Base-by-base conservation (phyloP, 2,329 filamentous ascomycete genomes). In the Chrysoporthe cubensis region DNA sequence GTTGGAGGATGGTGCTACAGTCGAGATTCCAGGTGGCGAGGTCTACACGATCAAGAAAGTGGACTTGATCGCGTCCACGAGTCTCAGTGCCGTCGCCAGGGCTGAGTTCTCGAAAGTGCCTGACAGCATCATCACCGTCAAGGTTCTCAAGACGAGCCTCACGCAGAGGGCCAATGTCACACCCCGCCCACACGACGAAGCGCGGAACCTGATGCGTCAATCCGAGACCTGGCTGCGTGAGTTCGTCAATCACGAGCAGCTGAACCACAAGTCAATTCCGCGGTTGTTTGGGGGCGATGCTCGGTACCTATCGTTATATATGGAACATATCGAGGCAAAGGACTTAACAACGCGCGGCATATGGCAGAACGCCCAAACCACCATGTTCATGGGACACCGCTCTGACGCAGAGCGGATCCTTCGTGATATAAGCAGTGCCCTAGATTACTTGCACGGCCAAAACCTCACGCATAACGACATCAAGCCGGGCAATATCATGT, bases 401-500 rank as follows among this genome's bases (percentile, higher is more conserved):
- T 74, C 76, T 5, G 86, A 88, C 67, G 85, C 84, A 7, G 62
- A 79, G 64, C 82, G 83, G 21, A 88, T 88, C 61, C 73, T 88
- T 42, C 80, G 79, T 40, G 85, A 88, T 73, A 86, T 87, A 63
- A 77, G 83, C 26, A 79, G 81, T 69, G 87, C 85, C 2, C 77
- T 89, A 56, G 78, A 83, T 74, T 88, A 88, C 74, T 80, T 89
- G 44, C 87, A 89, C 75, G 78, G 78, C 61, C 81, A 82, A 66
- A 79, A 80, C 65, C 78, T 85, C 32, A 83, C 87, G 14, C 87
- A 89, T 76, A 89, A 88, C 76, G 87, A 89, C 74, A 87, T 88
- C 76, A 88, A 88, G 75, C 87, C 87, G 1, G 84, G 82, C 71
- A 89, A 88, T 70, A 88, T 88, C 65, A 78, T 89, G 43, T 89